phyloP scores from a whole-genome alignment of 495 filamentous ascomycete species.

The Neurospora africana region DNA sequence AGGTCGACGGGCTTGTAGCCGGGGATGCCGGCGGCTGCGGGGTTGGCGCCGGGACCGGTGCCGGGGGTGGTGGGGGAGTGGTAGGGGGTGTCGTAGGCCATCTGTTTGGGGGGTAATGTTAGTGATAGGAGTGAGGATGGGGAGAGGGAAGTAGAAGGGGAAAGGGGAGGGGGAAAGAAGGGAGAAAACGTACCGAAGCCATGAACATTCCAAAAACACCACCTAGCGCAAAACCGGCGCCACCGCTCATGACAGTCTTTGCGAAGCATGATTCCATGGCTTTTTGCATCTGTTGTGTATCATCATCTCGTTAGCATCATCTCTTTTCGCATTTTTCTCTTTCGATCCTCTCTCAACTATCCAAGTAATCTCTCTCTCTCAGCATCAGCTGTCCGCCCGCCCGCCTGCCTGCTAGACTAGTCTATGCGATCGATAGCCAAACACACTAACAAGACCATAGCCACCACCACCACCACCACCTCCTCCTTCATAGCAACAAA shows the following conservation, averaged over 20 bases:
- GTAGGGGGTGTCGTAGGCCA: constrained; percentile 28
- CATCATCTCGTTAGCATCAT: constrained; percentile 3
- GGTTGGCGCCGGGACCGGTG: not conserved
- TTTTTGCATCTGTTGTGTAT: constrained; percentile 53
- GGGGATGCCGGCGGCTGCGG: constrained; percentile 8
- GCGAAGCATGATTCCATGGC: constrained; percentile 83
- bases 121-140: not conserved
- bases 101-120: constrained; percentile 6
- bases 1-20: constrained; percentile 32
- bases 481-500: not conserved
- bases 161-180: not conserved
- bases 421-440: not conserved
- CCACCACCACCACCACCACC: not conserved
- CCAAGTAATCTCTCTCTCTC: not conserved
- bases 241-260: constrained; percentile 74
- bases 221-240: constrained; percentile 81
- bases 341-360: not conserved
- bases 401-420: not conserved
- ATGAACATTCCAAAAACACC: constrained; percentile 93
- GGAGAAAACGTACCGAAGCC: constrained; percentile 57
- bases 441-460: not conserved
- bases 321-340: not conserved
- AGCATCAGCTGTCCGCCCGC: not conserved
- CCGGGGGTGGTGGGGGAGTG: constrained; percentile 5
- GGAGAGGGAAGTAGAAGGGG: not conserved